Base-by-base conservation (phyloP, 441 rosid species). In the Syzygium syzygioides region DNA sequence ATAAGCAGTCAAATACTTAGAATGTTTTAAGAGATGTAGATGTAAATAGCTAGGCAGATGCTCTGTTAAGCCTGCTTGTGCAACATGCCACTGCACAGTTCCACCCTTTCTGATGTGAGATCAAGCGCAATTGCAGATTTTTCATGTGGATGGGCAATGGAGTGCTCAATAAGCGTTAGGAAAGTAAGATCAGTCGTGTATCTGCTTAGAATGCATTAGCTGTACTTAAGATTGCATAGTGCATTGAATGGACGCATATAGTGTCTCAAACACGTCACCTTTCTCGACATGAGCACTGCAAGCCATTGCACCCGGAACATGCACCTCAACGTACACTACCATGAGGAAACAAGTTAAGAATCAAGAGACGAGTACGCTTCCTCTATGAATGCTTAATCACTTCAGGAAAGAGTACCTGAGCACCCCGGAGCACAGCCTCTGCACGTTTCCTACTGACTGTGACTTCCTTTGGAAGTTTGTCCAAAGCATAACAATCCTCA, bases 381-480 rank as follows among this genome's bases (percentile, higher is more conserved):
- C 37, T 34, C 4, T 34, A 34, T 34, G 37, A 34, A 34, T 34
- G 37, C 37, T 34, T 34, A 34, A 34, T 34, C 37, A 34, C 37
- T 34, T 34, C 37, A 34, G 34, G 37, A 34, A 34, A 34, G 37
- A 34, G 37, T 34, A 34, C 37, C 37, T 34, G 37, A 34, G 37
- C 37, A 89, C 99, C 99, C 86, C 99, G 95, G 62, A 96, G 98
- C 94, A 98, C 99, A 59, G 99, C 97, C 92, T 98, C 99, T 87
- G 98, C 99, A 91, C 99, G 97, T 92, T 98, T 98, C 89, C 99
- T 94, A 90, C 99, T 95, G 60, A 97, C 99, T 34, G 97, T 91
- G n/a, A 97, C 98, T 93, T 98, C 99, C 91, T 95, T 98, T 0
- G 94, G 97, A 57, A 96, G 94, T 52, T 83, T 91, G 25, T 91